Evolutionary conservation across 2,329 filamentous ascomycete genomes (phyloP).

Genomic region (Phialocephala subalpina): DNA sequence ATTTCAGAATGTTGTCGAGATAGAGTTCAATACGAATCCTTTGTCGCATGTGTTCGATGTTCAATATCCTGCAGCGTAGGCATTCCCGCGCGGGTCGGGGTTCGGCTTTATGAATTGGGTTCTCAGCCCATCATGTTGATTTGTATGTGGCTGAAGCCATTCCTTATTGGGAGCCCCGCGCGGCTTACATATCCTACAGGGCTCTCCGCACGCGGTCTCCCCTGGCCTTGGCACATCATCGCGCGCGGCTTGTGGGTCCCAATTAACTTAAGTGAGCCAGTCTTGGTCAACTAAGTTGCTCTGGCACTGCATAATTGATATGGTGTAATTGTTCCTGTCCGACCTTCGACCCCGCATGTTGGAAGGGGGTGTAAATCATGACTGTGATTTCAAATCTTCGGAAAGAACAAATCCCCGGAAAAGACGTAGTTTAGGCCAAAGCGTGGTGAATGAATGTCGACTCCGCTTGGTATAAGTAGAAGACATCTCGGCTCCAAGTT

Average conservation of each 20-base stretch:
- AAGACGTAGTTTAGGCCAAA: constrained; percentile 14
- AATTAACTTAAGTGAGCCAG: neutral
- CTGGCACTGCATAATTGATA: neutral
- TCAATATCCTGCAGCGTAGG: constrained; percentile 20
- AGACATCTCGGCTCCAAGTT: constrained; percentile 19
- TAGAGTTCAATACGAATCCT: too few species aligned
- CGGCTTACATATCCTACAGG: neutral
- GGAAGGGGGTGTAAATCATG: constrained; percentile 12
- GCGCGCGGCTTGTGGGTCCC: constrained; percentile 38
- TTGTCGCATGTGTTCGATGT: constrained; percentile 15
- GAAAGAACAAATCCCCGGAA: constrained; percentile 8
- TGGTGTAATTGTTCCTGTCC: neutral
- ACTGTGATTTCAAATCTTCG: constrained; percentile 29
- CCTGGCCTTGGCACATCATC: constrained; percentile 13
- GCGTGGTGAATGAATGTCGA: constrained; percentile 23
- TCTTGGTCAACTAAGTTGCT: neutral
- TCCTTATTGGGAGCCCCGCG: neutral
- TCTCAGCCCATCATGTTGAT: constrained; percentile 2
- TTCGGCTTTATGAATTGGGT: constrained; percentile 13
- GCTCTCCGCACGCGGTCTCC: constrained; percentile 13
- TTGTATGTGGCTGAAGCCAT: neutral
- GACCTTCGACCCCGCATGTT: neutral
- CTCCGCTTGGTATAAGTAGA: constrained; percentile 31
- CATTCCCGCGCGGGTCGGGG: constrained; percentile 12
- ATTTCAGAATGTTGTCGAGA: neutral